These are phyloP conservation scores for Phytophthora lateralis DNA, from an alignment of 352 stramenopile genomes.

Conservation along the genomic window DNA sequence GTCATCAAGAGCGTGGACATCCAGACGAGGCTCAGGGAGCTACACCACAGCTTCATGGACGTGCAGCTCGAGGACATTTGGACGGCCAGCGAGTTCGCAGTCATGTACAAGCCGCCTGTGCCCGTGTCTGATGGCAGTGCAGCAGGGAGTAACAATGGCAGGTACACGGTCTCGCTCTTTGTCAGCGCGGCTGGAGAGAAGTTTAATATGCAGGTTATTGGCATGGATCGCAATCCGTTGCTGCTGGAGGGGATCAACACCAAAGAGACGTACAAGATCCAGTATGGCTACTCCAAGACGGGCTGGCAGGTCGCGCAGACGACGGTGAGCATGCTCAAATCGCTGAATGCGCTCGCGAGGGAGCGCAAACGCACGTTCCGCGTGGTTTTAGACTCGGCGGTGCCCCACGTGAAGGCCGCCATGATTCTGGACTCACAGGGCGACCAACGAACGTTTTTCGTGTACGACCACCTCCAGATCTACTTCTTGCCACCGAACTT, in stretches of 20 bases:
- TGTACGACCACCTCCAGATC: conserved; percentile 82
- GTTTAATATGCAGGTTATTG: conserved; percentile 86
- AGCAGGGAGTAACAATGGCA: conserved; percentile 25
- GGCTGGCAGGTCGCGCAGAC: conserved; percentile 83
- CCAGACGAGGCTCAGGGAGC: conserved; percentile 81
- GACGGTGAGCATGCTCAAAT: conserved; percentile 80
- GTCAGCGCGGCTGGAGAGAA: conserved; percentile 77
- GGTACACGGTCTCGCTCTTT: conserved; percentile 81
- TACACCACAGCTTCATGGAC: conserved; percentile 67
- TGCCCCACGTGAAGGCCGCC: conserved; percentile 84
- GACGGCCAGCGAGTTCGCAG: conserved; percentile 76
- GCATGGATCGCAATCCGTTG: conserved; percentile 60
- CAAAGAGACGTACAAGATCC: conserved; percentile 68
- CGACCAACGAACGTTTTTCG: conserved; percentile 87
- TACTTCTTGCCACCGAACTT: conserved; percentile 87
- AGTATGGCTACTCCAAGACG: conserved; percentile 84
- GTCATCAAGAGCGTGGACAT: conserved; percentile 88
- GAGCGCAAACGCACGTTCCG: conserved; percentile 79
- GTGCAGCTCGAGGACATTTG: conserved; percentile 83
- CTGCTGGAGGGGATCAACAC: conserved; percentile 67
- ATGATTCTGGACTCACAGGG: conserved; percentile 88
- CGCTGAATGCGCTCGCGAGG: conserved; percentile 73
- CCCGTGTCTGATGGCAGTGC: conserved; percentile 7
- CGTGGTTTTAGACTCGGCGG: conserved; percentile 80
- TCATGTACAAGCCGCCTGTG: conserved; percentile 56